Base-by-base conservation (phyloP, 2,329 filamentous ascomycete species). In the Epichloe coenophiala region DNA sequence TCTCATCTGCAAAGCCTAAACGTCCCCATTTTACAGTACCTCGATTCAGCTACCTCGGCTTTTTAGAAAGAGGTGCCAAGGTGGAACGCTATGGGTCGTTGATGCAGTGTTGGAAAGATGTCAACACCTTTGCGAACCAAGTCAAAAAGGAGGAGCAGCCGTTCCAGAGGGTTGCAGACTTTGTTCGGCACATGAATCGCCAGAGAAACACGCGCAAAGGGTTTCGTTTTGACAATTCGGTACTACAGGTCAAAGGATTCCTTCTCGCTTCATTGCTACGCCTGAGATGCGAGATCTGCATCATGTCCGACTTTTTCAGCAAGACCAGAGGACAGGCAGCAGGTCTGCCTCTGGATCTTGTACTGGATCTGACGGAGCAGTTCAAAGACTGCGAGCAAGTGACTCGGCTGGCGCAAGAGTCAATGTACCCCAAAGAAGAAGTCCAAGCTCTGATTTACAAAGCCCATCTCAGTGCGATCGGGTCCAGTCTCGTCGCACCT, bases 391-490 rank as follows among this genome's bases (percentile, higher is more conserved):
- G 74, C 53, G 47, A 62, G 1, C 45, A 41, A 0, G 59, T 80
- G 9, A 66, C 72, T n/a, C 37, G 65, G 0, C 57, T 59, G 0
- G 74, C 76, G 0, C 48, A 43, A 2, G 48, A 39, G 1, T 60
- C 66, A 0, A 62, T 60, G 5, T 64, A 70, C 33, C 60, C 67
- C 1, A 63, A 68, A 3, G 69, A 75, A n/a, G 61, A 74, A 52
- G 66, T 70, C 0, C 75, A 81, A 56, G 75, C 69, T 0, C 65
- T 74, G 42, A 63, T 81, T 23, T 75, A 74, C 54, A 68, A 68
- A 27, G 73, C 72, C 0, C 69, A 73, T 5, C 49, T 50, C 11
- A 36, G 37, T 9, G 38, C 49, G 2, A 19, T 50, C 3, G 7
- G 52, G 64, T 58, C 33, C 72, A 77, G 65, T 61, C 84, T 1